Conservation (phyloP, 2,329 filamentous ascomycete species). For the Aspergillus unguis region DNA sequence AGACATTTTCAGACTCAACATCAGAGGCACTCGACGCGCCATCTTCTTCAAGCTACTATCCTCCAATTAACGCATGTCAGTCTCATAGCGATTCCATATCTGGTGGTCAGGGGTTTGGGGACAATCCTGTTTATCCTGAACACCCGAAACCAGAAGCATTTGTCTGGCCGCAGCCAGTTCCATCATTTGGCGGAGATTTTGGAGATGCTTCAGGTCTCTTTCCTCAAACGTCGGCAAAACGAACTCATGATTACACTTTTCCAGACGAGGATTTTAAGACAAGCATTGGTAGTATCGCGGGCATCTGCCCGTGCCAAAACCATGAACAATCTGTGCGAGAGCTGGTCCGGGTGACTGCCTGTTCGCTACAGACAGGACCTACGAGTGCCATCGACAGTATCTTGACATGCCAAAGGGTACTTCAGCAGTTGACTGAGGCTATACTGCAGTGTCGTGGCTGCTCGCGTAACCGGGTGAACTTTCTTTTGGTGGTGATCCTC, state of each 20-base stretch:
- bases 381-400: slow-evolving; percentile 26
- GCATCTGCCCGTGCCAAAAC: slow-evolving; percentile 21
- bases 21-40: slow-evolving; percentile 1
- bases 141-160: slow-evolving; percentile 6
- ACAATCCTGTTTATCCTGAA: slow-evolving; percentile 2
- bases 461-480: slow-evolving; percentile 21
- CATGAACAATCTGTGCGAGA: slow-evolving; percentile 24
- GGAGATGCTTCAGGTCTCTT: not conserved
- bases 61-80: not conserved
- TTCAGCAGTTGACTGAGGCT: slow-evolving; percentile 27
- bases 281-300: not conserved
- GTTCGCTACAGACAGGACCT: slow-evolving; percentile 16
- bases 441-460: slow-evolving; percentile 30
- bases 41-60: not conserved
- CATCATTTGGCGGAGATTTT: slow-evolving; percentile 1
- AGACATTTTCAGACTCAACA: not conserved
- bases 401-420: slow-evolving; percentile 25
- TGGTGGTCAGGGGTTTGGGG: not conserved
- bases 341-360: slow-evolving; percentile 21
- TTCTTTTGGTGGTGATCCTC: slow-evolving; percentile 31
- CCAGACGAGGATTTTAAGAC: slow-evolving; percentile 2
- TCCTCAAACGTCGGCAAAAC: slow-evolving; percentile 3
- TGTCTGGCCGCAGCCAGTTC: slow-evolving; percentile 11
- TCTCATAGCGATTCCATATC: not conserved
- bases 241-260: slow-evolving; percentile 1